phyloP scores from a whole-genome alignment of 257 asterid species.

The Orobanche coerulescens region DNA sequence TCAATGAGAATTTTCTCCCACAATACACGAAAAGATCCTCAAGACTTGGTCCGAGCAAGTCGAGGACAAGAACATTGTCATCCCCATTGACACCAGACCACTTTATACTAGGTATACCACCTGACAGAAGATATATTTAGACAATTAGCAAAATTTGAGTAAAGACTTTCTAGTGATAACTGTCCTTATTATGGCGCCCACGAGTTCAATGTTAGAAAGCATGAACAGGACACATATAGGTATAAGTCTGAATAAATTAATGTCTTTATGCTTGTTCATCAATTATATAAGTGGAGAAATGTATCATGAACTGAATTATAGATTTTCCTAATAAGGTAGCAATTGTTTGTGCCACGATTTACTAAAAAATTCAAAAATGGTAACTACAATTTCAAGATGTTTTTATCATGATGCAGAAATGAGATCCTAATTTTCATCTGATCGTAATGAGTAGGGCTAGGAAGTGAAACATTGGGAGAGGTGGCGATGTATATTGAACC shows the following conservation, averaged over 20 bases:
- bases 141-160: not conserved
- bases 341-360: not conserved
- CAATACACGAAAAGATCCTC: constrained; percentile 94
- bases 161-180: not conserved
- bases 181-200: not conserved
- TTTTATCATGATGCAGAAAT: not conserved
- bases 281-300: not conserved
- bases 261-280: not conserved
- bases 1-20: constrained; percentile 82
- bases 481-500: not conserved
- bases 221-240: not conserved
- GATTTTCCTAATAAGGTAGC: not conserved
- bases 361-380: not conserved
- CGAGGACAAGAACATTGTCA: constrained; percentile 81
- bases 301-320: not conserved
- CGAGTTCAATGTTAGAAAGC: constrained; percentile 8
- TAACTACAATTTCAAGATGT: not conserved
- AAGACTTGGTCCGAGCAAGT: constrained; percentile 88
- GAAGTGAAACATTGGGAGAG: constrained; percentile 1
- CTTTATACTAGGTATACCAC: constrained; percentile 79
- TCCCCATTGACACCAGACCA: constrained; percentile 96
- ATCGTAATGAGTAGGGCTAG: not conserved
- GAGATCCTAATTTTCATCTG: not conserved
- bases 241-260: not conserved
- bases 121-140: constrained; percentile 28